Percentiles rank a stretch among this genome's conserved stretches.
Conservation (phyloP, 352 stramenopile species). For the Pythium guiyangense region DNA sequence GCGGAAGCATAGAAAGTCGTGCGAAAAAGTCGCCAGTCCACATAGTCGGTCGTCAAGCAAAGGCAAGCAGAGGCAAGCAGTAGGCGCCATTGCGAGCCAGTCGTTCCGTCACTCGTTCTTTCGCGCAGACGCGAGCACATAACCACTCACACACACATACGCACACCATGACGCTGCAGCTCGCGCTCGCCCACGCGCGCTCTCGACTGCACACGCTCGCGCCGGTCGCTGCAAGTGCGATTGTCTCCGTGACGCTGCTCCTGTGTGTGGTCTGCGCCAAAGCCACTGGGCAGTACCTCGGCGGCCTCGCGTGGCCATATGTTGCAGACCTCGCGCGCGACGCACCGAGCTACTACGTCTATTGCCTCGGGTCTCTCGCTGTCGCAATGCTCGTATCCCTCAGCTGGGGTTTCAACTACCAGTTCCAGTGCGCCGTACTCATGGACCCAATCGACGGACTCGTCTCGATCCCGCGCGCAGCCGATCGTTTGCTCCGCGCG, state of each 20-base stretch:
- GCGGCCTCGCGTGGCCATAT: constrained; percentile 46
- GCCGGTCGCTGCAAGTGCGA: constrained; percentile 26
- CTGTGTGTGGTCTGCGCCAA: constrained; percentile 40
- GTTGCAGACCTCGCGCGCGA: constrained; percentile 49
- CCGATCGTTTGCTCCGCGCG: constrained; percentile 15
- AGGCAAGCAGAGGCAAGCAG: too few relatives aligned
- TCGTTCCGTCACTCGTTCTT: background rate
- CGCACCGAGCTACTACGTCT: constrained; percentile 33
- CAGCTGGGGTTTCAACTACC: constrained; percentile 40
- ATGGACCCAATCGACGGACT: constrained; percentile 6
- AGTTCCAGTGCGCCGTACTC: constrained; percentile 30
- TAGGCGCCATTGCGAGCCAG: too few relatives aligned
- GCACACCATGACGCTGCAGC: background rate
- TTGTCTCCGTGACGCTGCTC: constrained; percentile 31
- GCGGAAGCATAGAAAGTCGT: too few relatives aligned
- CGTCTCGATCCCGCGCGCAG: constrained; percentile 3
- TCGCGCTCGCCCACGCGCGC: background rate
- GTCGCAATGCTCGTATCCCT: constrained; percentile 28
- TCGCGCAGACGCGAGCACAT: constrained; percentile 1
- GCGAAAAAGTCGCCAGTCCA: too few relatives aligned
- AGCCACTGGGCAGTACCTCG: constrained; percentile 31
- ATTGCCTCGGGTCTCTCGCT: constrained; percentile 24
- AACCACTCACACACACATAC: background rate
- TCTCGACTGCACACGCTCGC: constrained; percentile 4
- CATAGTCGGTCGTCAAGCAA: too few relatives aligned